A percentile compares a stretch with the other conserved stretches of the same genome.
Evolutionary conservation across 495 filamentous ascomycete species (phyloP).

Genomic region (Penicillium parvum): DNA sequence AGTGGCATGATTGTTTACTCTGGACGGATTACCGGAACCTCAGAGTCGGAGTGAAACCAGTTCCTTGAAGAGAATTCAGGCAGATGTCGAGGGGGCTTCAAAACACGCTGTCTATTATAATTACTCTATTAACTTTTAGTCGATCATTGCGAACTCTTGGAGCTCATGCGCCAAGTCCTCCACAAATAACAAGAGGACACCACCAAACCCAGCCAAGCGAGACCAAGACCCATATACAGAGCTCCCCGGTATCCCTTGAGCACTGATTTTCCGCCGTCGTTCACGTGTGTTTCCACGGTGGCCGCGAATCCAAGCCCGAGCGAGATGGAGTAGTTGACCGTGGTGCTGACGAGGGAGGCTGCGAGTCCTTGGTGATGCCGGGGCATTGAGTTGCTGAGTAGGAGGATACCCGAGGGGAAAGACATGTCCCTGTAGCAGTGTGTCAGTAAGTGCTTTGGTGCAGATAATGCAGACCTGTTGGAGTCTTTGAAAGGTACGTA

Average conservation of each 20-base stretch:
- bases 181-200: no score
- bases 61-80: no score
- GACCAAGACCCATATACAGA: conserved; percentile 35
- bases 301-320: conserved; percentile 64
- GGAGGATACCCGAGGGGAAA: conserved; percentile 34
- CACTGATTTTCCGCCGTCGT: conserved; percentile 32
- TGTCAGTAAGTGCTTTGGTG: no score
- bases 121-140: no score
- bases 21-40: no score
- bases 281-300: conserved; percentile 55
- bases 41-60: no score
- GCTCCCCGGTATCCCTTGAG: conserved; percentile 38
- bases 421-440: conserved; percentile 38
- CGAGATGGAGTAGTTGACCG: conserved; percentile 64
- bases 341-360: conserved; percentile 58
- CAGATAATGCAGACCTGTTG: no score
- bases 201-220: conserved; percentile 30
- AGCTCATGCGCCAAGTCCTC: no score
- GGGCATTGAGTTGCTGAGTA: conserved; percentile 33
- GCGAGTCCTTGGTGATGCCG: conserved; percentile 45
- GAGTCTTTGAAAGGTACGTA: conserved; percentile 32
- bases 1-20: no score
- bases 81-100: no score
- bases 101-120: no score
- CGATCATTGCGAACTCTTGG: no score